Base-by-base conservation (phyloP, 148 eudicot genomes). In the Gaultheria prostrata region DNA sequence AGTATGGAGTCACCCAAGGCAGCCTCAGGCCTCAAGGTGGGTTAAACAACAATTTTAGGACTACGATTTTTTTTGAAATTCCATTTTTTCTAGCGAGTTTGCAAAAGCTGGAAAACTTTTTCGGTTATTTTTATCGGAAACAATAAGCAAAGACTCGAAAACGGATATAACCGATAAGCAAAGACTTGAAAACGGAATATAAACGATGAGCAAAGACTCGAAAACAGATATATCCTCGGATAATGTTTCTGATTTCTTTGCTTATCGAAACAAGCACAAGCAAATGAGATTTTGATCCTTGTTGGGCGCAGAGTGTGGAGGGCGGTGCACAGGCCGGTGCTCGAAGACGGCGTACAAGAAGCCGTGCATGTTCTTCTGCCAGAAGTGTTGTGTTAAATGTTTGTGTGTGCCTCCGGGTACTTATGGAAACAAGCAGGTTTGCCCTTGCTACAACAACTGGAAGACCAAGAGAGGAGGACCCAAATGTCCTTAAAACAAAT, bases 361-460 rank as follows among this genome's bases (percentile, higher is more conserved):
- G 72, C 87, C 92, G 14, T 90, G 92, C 75, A 32, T 90, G 85
- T 86, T 85, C 48, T 91, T 88, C 85, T 91, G 91, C 84, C 84
- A 91, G 45, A 86, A 91, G 51, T 91, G 91, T 35, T 91, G 91
- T 39, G 81, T 82, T 0, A 89, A 88, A 80, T 91, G 93, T 69
- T 43, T 91, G 88, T 91, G 93, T 74, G 93, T 91, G 56, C 93
- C 93, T 28, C 88, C 91, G 0, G 93, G 93, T n/a, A 91, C 91
- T 5, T 89, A 89, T 28, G 93, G 93, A 33, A 91, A 91, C 91
- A 91, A 91, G 85, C 90, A 88, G 61, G 82, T 84, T 10, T 91
- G 93, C 86, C 93, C 93, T 57, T 91, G 93, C 87, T 91, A 91
- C 88, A 91, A 91, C 84, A 88, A 89, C 89, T 91, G 91, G 90